Evolutionary conservation across 257 asterid species (phyloP).

Genomic region (Avicennia marina): DNA sequence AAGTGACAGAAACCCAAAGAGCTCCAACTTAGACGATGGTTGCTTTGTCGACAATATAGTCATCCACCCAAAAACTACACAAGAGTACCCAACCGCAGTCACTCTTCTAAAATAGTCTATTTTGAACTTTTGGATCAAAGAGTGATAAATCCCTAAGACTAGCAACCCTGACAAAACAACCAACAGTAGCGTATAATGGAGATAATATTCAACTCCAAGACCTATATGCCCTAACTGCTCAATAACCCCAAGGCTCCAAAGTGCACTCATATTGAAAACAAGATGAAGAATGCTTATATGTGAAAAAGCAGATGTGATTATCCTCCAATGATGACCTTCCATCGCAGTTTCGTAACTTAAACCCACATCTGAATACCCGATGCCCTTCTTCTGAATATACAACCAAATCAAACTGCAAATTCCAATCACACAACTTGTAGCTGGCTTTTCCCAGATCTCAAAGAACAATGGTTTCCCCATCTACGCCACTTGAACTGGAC

Average conservation of each 20-base stretch:
- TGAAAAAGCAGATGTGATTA: slow-evolving; percentile 83
- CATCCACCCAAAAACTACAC: slow-evolving; percentile 99
- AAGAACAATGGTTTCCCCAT: slow-evolving; percentile 91
- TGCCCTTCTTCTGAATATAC: slow-evolving; percentile 73
- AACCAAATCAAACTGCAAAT: slow-evolving; percentile 79
- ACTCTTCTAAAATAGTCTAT: slow-evolving; percentile 83
- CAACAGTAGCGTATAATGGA: slow-evolving; percentile 72
- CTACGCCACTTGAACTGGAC: slow-evolving; percentile 17
- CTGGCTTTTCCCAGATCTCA: slow-evolving; percentile 90
- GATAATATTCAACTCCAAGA: slow-evolving; percentile 77
- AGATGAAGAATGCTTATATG: slow-evolving; percentile 90
- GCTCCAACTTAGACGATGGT: slow-evolving; percentile 81
- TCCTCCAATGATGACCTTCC: slow-evolving; percentile 93
- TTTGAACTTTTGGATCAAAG: slow-evolving; percentile 70
- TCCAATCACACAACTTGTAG: slow-evolving; percentile 80
- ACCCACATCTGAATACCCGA: slow-evolving; percentile 87
- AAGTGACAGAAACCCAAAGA: slow-evolving; percentile 89
- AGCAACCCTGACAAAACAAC: slow-evolving; percentile 78
- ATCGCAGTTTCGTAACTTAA: slow-evolving; percentile 80
- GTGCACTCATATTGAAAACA: slow-evolving; percentile 92
- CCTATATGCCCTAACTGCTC: slow-evolving; percentile 66
- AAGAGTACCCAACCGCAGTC: slow-evolving; percentile 95
- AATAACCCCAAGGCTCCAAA: slow-evolving; percentile 87
- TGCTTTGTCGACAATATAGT: slow-evolving; percentile 82
- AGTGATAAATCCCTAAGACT: slow-evolving; percentile 73